These are phyloP conservation scores for Suillus clintonianus DNA, from an alignment of 768 basidiomycete genomes.

Conservation along the genomic window DNA sequence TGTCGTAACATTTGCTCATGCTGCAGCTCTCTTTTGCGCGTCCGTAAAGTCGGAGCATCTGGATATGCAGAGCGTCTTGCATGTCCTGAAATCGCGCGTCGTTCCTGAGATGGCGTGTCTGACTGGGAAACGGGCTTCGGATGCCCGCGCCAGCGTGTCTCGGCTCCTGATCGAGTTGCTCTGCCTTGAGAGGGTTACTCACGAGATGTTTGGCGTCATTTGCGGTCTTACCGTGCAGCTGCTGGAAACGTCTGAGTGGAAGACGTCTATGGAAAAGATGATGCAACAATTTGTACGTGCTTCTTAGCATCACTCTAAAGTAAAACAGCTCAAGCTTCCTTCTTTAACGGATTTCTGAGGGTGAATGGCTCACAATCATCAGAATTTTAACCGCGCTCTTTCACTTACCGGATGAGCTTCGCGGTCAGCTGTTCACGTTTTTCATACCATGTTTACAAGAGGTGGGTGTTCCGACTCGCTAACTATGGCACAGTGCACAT, in stretches of 20 bases:
- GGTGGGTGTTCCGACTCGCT: slow-evolving; percentile 33
- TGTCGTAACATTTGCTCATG: slow-evolving; percentile 40
- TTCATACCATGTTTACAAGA: slow-evolving; percentile 52
- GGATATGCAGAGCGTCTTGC: slow-evolving; percentile 36
- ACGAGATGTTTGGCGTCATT: slow-evolving; percentile 32
- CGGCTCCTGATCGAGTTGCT: slow-evolving; percentile 46
- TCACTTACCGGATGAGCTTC: slow-evolving; percentile 49
- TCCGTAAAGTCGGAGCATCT: neutral
- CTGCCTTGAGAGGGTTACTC: slow-evolving; percentile 25
- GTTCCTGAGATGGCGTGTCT: slow-evolving; percentile 51
- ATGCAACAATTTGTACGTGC: slow-evolving; percentile 44
- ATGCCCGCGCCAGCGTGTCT: slow-evolving; percentile 42
- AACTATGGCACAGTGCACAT: neutral
- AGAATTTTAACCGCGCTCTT: slow-evolving; percentile 45
- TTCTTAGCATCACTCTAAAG: neutral
- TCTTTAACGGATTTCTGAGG: slow-evolving; percentile 35
- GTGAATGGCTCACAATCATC: slow-evolving; percentile 45
- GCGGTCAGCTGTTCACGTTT: slow-evolving; percentile 39
- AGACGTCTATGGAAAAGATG: slow-evolving; percentile 39
- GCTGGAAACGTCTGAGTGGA: slow-evolving; percentile 42
- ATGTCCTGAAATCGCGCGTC: slow-evolving; percentile 45
- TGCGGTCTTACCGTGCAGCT: slow-evolving; percentile 42
- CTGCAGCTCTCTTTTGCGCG: slow-evolving; percentile 7
- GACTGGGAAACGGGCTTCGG: slow-evolving; percentile 27
- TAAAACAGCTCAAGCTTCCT: neutral